Percentiles rank a stretch among this genome's conserved stretches.
Conservation (phyloP, 805 yeast species). For the Kurtzmaniella fragi region DNA sequence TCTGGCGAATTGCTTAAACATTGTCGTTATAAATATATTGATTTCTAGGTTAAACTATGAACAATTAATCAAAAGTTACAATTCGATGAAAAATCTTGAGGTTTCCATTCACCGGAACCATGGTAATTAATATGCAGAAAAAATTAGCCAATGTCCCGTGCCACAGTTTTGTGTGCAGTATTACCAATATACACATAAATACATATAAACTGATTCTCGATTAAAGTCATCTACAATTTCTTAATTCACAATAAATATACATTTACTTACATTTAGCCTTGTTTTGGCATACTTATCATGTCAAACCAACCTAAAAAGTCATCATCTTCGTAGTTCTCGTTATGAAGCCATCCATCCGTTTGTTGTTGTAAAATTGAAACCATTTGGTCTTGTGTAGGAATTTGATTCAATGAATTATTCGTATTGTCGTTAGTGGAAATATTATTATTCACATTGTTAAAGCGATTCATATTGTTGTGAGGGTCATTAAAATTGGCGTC, state of each 20-base stretch:
- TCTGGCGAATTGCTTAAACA: constrained; percentile 15
- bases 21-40: constrained; percentile 8
- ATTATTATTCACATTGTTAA: not conserved
- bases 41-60: not conserved
- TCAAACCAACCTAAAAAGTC: constrained; percentile 95
- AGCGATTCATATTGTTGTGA: not conserved
- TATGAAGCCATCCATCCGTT: constrained; percentile 81
- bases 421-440: not conserved
- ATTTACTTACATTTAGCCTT: not conserved
- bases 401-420: not conserved
- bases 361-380: constrained; percentile 74
- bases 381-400: constrained; percentile 24
- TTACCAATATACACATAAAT: not conserved
- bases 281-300: constrained; percentile 40
- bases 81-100: no score
- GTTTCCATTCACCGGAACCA: no score
- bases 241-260: not conserved
- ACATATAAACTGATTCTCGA: not conserved
- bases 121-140: not conserved
- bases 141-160: not conserved
- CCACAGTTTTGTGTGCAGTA: no score
- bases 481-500: constrained; percentile 2
- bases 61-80: no score
- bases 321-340: constrained; percentile 52
- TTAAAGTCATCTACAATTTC: no score